Conservation (phyloP, 805 yeast genomes). For the Candida tibetensis region DNA sequence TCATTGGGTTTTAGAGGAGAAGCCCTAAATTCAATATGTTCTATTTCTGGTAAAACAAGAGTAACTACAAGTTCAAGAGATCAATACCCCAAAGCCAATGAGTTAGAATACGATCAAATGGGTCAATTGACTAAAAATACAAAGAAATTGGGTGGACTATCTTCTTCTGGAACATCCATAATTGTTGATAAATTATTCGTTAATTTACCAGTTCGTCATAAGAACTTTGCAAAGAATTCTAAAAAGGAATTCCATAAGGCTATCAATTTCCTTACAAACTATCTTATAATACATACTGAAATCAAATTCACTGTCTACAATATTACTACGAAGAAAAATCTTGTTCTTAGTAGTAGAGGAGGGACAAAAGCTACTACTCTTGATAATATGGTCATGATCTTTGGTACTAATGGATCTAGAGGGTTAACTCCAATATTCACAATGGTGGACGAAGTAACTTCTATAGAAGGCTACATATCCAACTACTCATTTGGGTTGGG, state of each 20-base stretch:
- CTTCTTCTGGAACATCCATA: conserved; percentile 66
- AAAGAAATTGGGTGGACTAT: conserved; percentile 42
- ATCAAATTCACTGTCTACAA: conserved; percentile 64
- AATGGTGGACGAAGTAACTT: conserved; percentile 32
- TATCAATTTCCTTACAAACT: conserved; percentile 60
- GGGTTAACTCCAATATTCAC: conserved; percentile 55
- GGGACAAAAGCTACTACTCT: conserved; percentile 33
- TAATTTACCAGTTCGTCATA: conserved; percentile 76
- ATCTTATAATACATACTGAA: conserved; percentile 57
- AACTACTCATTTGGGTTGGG: conserved; percentile 72
- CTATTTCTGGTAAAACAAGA: conserved; percentile 44
- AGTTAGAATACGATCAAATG: conserved; percentile 48
- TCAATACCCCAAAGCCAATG: conserved; percentile 55
- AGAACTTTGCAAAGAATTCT: conserved; percentile 63
- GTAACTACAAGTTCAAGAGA: conserved; percentile 49
- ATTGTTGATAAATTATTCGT: conserved; percentile 57
- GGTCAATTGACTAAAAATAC: conserved; percentile 47
- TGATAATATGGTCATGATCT: conserved; percentile 63
- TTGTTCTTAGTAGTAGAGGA: conserved; percentile 61
- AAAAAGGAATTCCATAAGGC: conserved; percentile 73
- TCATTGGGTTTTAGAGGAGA: conserved; percentile 82
- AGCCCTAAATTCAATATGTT: conserved; percentile 69
- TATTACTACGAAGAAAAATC: conserved; percentile 43
- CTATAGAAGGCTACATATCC: conserved; percentile 64
- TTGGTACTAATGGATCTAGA: conserved; percentile 62